Base-by-base conservation (phyloP, 208 protist species). In the Kentomonas sorsogonicus region DNA sequence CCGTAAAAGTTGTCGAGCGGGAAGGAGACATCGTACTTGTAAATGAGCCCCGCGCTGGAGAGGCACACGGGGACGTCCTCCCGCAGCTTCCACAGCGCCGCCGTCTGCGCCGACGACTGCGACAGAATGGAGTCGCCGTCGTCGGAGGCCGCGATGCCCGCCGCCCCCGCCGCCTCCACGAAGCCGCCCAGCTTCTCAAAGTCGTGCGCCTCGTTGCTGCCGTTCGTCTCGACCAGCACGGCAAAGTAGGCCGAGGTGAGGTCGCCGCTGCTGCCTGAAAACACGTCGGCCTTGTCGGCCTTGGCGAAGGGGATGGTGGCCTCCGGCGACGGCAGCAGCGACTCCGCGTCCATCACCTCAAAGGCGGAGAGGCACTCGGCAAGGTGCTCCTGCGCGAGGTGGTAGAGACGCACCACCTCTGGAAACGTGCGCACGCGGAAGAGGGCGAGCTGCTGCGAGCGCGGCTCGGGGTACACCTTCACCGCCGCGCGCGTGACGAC, bases 331-430 rank as follows among this genome's bases (percentile, higher is more conserved):
- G 65, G 68, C 53, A 79, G 18, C 31, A 97, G 72, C 5, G 83
- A 95, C 30, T 83, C 63, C 22, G 61, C 66, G 58, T 98, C 96
- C 63, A 97, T 80, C 53, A 98, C 96, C 63, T 97, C 94, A 57
- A 95, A 96, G 3, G 93, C 91, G n/a, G 87, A 95, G 13, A 98
- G 69, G 44, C 93, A 95, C 66, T 97, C 94, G 22, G 89, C 83
- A 1, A 97, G 73, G 52, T 94, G 50, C 34, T 69, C 33, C 72
- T 96, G 92, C 0, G 92, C 89, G 13, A 83, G 53, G 10, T 70
- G 60, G 31, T 96, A 88, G 0, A 93, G 60, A 33, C 66, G 45
- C 53, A 92, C 63, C 2, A 97, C 86, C 1, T 65, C 58, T 18
- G 69, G 74, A 53, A 97, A 97, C 26, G 61, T 58, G 0, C 54